These are phyloP conservation scores for Dacryopinax primogenitus DNA, from an alignment of 768 basidiomycete genomes.

Conservation along the genomic window DNA sequence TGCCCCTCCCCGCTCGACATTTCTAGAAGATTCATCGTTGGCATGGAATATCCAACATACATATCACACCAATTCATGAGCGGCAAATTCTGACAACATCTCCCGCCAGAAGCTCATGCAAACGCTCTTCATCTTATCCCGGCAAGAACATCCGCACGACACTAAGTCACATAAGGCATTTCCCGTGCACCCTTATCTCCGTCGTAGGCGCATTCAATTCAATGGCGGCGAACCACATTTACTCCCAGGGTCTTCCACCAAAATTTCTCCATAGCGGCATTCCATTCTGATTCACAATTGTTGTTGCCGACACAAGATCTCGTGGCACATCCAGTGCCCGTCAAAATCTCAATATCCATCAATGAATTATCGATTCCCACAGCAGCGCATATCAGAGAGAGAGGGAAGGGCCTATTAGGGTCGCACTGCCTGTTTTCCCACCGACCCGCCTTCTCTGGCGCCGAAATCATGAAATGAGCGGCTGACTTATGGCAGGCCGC, in stretches of 20 bases:
- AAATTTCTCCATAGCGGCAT: not conserved
- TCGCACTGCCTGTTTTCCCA: too few relatives aligned
- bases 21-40: not conserved
- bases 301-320: not conserved
- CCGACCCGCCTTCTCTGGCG: not conserved
- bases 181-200: not conserved
- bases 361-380: not conserved
- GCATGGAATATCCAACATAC: not conserved
- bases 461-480: not conserved
- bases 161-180: not conserved
- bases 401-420: too few relatives aligned
- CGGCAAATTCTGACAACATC: not conserved
- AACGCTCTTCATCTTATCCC: not conserved
- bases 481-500: too few relatives aligned
- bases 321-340: not conserved
- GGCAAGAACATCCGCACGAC: not conserved
- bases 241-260: constrained; percentile 3
- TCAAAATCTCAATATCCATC: too few relatives aligned
- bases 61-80: not conserved
- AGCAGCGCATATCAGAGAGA: not conserved
- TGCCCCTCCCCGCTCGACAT: not conserved
- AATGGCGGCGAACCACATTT: not conserved
- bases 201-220: not conserved
- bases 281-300: not conserved
- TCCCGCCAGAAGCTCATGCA: not conserved